Base-by-base conservation (phyloP, 2,329 filamentous ascomycete species). In the Hypoxylon sp. region DNA sequence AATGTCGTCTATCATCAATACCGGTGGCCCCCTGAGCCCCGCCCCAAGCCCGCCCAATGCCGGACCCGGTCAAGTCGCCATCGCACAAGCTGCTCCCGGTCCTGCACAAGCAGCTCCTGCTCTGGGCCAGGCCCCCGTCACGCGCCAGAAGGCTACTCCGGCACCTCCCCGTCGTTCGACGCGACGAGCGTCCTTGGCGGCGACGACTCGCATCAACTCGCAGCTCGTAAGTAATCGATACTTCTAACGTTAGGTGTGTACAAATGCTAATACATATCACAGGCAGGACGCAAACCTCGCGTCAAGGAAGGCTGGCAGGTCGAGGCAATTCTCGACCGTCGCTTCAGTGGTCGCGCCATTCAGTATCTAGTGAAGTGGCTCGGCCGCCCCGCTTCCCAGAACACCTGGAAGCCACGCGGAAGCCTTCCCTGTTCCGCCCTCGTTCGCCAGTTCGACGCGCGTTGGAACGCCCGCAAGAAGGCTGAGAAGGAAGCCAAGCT, bases 351-450 rank as follows among this genome's bases (percentile, higher is more conserved):
- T 75, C 66, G 72, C 6, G 57, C 9, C 0, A 48, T 34, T 1
- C 58, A 81, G 72, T 89, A 85, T 73, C 67, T 78, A 2, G 81
- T 89, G 58, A 86, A 88, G 74, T 89, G 86, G 87, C 81, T 82
- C 69, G 84, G 83, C 0, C 88, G 80, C 59, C 55, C 78, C 0
- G 67, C 71, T 0, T 75, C 78, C 17, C 73, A 84, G 0, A 86
- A 83, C 63, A 87, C 85, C 0, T 89, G 86, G 87, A 86, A 87
- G 17, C 30, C 32, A 4, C 30, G 11, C 10, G 11, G 28, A 5
- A 23, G 19, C 32, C 30, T 52, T 2, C 85, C 84, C 60, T 5
- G 46, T 7, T 1, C 5, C 23, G 23, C 50, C 55, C 61, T 48
- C 13, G 21, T 77, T 9, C 28, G 58, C n/a, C n/a, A 68, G 53